phyloP scores from a whole-genome alignment of 169 alveolate genomes.

The Plasmodium sp. region DNA sequence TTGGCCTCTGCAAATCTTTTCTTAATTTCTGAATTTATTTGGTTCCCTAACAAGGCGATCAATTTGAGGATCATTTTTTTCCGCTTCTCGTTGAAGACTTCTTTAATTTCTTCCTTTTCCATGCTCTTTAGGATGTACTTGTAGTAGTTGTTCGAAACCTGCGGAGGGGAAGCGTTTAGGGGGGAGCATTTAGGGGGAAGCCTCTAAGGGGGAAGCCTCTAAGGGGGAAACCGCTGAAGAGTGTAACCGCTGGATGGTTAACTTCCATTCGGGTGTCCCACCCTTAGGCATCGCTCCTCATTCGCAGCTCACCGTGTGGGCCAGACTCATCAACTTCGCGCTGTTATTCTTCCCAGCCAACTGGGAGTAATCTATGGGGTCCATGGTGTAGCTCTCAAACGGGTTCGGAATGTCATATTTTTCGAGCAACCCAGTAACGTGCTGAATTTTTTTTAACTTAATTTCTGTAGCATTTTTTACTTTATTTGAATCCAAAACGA shows the following conservation, averaged over 20 bases:
- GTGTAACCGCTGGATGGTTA: background rate
- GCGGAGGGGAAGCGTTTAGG: background rate
- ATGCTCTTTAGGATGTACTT: slow-evolving; percentile 47
- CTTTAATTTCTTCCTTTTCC: slow-evolving; percentile 63
- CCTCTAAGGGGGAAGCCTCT: background rate
- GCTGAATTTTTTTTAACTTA: slow-evolving; percentile 63
- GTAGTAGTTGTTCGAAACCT: slow-evolving; percentile 61
- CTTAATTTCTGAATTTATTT: slow-evolving; percentile 51
- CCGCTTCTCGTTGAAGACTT: slow-evolving; percentile 66
- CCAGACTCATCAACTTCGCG: slow-evolving; percentile 39
- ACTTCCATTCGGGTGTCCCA: background rate
- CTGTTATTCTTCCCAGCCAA: slow-evolving; percentile 21
- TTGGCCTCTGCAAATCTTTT: slow-evolving; percentile 16
- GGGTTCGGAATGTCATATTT: slow-evolving; percentile 72
- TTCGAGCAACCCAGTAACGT: slow-evolving; percentile 73
- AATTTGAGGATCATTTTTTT: slow-evolving; percentile 59
- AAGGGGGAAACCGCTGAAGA: background rate
- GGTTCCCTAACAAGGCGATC: slow-evolving; percentile 52
- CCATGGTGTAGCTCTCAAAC: slow-evolving; percentile 47
- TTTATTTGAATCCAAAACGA: slow-evolving; percentile 66
- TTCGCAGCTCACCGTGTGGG: slow-evolving; percentile 12
- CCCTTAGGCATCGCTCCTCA: background rate
- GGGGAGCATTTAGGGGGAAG: background rate
- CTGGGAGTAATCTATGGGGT: slow-evolving; percentile 51
- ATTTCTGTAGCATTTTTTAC: slow-evolving; percentile 71